Conservation (phyloP, 306 rosid species). For the Cucumis hystrix region DNA sequence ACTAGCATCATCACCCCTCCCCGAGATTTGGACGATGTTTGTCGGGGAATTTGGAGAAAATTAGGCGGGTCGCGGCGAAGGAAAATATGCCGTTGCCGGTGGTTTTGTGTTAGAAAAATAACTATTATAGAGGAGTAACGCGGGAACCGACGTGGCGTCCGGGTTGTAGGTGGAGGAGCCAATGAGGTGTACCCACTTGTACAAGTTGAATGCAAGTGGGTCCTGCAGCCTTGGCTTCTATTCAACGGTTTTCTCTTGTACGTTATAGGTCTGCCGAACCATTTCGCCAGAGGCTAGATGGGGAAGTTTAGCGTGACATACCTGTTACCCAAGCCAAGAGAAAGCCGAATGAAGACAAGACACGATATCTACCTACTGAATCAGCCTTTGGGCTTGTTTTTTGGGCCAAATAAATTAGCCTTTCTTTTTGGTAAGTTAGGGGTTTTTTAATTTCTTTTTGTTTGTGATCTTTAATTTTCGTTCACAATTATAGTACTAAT, state of each 20-base stretch:
- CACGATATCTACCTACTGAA: conserved; percentile 1
- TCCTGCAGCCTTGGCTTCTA: not conserved
- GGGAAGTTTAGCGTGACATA: not conserved
- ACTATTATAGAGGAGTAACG: not conserved
- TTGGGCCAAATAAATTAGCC: not conserved
- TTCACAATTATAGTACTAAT: no score
- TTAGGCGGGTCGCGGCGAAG: not conserved
- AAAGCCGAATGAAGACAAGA: conserved; percentile 1
- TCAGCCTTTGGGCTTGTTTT: no score
- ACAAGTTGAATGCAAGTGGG: not conserved
- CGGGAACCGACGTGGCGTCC: conserved; percentile 7
- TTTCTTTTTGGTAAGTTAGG: no score
- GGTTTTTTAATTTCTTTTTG: no score
- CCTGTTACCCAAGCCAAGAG: not conserved
- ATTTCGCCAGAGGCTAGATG: not conserved
- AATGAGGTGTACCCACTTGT: conserved; percentile 1
- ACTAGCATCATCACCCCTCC: conserved; percentile 12
- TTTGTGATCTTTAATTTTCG: no score
- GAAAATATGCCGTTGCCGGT: not conserved
- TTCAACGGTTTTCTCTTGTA: not conserved
- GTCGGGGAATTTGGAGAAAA: not conserved
- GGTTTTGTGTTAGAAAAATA: not conserved
- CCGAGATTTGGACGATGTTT: not conserved
- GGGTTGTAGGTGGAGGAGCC: not conserved
- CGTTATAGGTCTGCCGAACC: not conserved